Conservation (phyloP, 345 rosid genomes). For the Lumnitzera littorea region DNA sequence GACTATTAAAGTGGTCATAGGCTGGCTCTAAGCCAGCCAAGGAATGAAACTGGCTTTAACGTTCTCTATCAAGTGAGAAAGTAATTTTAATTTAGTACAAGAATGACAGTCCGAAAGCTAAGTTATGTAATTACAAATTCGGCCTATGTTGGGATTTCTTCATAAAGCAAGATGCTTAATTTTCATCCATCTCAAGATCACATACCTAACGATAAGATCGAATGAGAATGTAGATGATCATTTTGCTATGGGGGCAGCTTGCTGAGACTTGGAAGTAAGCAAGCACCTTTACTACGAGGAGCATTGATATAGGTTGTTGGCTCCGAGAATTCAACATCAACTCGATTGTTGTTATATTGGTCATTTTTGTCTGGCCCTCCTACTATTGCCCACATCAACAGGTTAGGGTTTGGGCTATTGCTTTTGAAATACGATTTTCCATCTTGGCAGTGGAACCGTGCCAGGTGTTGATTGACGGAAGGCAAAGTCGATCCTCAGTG, state of each 20-base stretch:
- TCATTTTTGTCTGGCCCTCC: conserved; percentile 75
- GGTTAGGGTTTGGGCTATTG: conserved; percentile 46
- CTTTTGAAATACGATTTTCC: conserved; percentile 36
- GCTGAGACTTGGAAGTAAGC: conserved; percentile 33
- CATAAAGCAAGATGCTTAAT: too few relatives aligned
- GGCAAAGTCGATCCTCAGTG: conserved; percentile 71
- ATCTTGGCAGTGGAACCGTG: conserved; percentile 34
- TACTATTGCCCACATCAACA: conserved; percentile 59
- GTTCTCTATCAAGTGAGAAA: too few relatives aligned
- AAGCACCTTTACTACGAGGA: conserved; percentile 46
- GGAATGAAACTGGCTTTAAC: too few relatives aligned
- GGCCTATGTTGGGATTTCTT: too few relatives aligned
- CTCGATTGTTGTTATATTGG: conserved; percentile 31
- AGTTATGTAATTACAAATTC: too few relatives aligned
- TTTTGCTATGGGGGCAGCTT: not conserved
- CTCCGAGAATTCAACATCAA: conserved; percentile 29
- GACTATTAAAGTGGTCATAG: too few relatives aligned
- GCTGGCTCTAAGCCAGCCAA: too few relatives aligned
- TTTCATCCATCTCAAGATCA: too few relatives aligned
- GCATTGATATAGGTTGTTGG: conserved; percentile 64
- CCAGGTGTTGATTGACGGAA: conserved; percentile 30
- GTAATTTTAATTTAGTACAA: too few relatives aligned
- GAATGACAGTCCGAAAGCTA: too few relatives aligned
- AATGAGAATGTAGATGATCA: too few relatives aligned
- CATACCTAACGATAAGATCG: too few relatives aligned